Conservation (phyloP, 345 rosid species). For the Fremontodendron californicum region DNA sequence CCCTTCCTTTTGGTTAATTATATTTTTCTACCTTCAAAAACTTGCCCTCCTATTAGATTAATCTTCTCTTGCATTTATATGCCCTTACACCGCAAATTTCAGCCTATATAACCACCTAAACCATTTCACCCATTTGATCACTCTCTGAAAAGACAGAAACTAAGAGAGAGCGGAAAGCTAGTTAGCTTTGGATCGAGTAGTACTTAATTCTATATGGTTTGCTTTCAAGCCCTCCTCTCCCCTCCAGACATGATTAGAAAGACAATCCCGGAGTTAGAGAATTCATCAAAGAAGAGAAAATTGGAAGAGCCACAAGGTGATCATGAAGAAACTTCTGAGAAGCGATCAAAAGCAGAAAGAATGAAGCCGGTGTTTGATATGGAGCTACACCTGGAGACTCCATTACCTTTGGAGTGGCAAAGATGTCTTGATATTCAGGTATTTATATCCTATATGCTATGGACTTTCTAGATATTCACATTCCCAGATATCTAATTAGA, state of each 20-base stretch:
- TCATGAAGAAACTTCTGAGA: conserved; percentile 17
- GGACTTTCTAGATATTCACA: neutral
- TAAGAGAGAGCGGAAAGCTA: conserved; percentile 8
- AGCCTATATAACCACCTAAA: conserved; percentile 32
- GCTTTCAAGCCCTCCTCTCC: conserved; percentile 36
- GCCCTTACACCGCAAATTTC: conserved; percentile 6
- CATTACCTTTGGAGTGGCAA: conserved; percentile 54
- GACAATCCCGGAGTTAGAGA: conserved; percentile 23
- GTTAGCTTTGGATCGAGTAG: neutral
- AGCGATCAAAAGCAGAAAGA: conserved; percentile 25
- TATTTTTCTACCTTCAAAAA: conserved; percentile 6
- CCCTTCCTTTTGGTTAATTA: conserved; percentile 8
- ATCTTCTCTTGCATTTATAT: conserved; percentile 24
- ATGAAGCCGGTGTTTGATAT: conserved; percentile 30
- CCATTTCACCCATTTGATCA: conserved; percentile 22
- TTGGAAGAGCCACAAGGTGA: conserved; percentile 25
- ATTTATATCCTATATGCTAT: neutral
- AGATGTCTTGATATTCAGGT: conserved; percentile 67
- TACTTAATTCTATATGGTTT: conserved; percentile 36
- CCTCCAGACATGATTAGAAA: conserved; percentile 28
- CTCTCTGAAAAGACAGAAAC: conserved; percentile 1
- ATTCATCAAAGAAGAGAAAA: conserved; percentile 53
- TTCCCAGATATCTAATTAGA: neutral
- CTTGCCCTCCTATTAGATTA: conserved; percentile 21
- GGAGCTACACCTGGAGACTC: conserved; percentile 50